Evolutionary conservation across 192 early-diverging fungal species (phyloP), one percentile per base, ranked within the genome.

Genomic region (Coemansia sp.): DNA sequence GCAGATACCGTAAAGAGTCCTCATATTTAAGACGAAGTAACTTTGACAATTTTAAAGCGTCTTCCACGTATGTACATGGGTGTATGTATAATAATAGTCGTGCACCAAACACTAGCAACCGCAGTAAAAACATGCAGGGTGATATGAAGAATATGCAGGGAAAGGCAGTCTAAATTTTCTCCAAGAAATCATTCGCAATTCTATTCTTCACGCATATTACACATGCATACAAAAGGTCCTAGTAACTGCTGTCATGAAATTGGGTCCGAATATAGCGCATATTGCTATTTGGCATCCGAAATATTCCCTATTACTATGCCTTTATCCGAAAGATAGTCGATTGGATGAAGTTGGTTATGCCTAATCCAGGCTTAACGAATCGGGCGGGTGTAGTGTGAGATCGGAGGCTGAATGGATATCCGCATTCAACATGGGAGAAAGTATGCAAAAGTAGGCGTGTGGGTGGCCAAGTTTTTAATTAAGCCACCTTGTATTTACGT

Each of bases 81-180:
- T 57, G 54, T 33, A 57, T 57, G 33, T 27, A 27, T 27, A 54
- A 31, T 57, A n/a, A 57, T 16, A 33, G 54, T 57, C 14, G 33
- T 35, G 54, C 31, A n/a, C 54, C 54, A 57, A 57, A 57, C 24
- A 33, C 13, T 6, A 34, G 31, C 31, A 16, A 57, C 8, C n/a
- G 54, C 31, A 57, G 54, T 57, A 57, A 33, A 57, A 33, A 34
- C 8, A 57, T 57, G 54, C 54, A 57, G 54, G 54, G 54, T 57
- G 31, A 57, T 35, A 57, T 57, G 33, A 57, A 33, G 17, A 29
- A 29, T 54, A 54, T 54, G 51, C 51, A 54, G 51, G 51, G 51
- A 54, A 50, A 24, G 21, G 46, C 21, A 9, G 40, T 14, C 46
- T 9, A 50, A 50, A 24, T 48, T 48, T 10, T 16, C 11, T 42